phyloP scores from a whole-genome alignment of 1,139 yeast species.

The Zygoascus sp. region DNA sequence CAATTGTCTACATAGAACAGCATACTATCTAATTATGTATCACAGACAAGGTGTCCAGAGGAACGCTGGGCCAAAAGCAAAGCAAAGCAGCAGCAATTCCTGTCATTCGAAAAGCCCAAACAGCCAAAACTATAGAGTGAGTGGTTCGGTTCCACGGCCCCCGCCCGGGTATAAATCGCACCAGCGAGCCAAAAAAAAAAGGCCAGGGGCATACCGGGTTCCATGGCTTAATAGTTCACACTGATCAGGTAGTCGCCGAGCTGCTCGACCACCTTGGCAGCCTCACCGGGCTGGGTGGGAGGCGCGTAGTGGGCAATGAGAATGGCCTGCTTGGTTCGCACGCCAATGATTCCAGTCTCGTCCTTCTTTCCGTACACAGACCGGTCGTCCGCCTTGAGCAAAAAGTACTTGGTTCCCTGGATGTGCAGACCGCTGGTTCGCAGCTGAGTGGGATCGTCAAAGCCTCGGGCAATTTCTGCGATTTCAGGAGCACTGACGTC shows the following conservation, averaged over 20 bases:
- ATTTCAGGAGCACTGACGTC: conserved; percentile 69
- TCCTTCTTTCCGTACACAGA: conserved; percentile 90
- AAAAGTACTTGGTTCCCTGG: conserved; percentile 80
- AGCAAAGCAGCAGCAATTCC: not conserved
- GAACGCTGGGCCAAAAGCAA: too few relatives aligned
- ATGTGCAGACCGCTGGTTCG: conserved; percentile 84
- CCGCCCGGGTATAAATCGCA: too few relatives aligned
- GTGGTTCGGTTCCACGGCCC: too few relatives aligned
- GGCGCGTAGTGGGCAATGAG: conserved; percentile 77
- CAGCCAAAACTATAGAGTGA: too few relatives aligned
- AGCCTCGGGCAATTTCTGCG: conserved; percentile 69
- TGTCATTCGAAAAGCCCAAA: too few relatives aligned
- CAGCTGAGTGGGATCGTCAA: conserved; percentile 68
- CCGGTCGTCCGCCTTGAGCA: conserved; percentile 86
- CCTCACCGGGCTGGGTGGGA: conserved; percentile 93
- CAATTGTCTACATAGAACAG: not conserved
- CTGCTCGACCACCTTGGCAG: conserved; percentile 89
- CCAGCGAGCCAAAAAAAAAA: not conserved
- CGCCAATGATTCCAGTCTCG: conserved; percentile 83
- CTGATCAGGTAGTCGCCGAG: conserved; percentile 90
- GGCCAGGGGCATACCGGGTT: not conserved
- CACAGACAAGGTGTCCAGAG: not conserved
- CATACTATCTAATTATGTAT: not conserved
- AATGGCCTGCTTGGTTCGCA: conserved; percentile 89
- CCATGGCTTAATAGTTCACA: conserved; percentile 58